Percentiles rank a stretch among this genome's conserved stretches.
These are phyloP conservation scores for Fusarium chuoi DNA, from an alignment of 2,329 filamentous ascomycete species.

Conservation along the genomic window DNA sequence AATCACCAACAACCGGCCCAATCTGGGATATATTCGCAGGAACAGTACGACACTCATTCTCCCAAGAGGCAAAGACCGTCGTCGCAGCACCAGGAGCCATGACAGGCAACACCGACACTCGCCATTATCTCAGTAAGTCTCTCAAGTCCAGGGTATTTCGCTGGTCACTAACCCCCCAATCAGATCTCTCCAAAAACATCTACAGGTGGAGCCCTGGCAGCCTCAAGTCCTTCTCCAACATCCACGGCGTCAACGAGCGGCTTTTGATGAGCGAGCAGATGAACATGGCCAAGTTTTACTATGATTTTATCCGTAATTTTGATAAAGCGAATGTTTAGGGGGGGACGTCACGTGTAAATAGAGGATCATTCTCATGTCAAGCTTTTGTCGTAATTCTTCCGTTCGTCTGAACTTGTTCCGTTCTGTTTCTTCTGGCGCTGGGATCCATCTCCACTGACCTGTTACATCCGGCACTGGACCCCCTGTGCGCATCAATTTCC, in stretches of 20 bases:
- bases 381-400: slow-evolving; percentile 1
- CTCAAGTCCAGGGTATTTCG: not conserved
- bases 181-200: slow-evolving; percentile 8
- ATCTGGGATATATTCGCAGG: slow-evolving; percentile 17
- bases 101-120: slow-evolving; percentile 24
- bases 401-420: slow-evolving; percentile 21
- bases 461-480: slow-evolving; percentile 32
- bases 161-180: not conserved
- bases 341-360: not conserved
- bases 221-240: slow-evolving; percentile 2
- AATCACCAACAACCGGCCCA: not conserved
- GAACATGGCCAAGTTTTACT: slow-evolving; percentile 15
- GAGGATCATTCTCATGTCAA: not conserved
- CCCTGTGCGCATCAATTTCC: slow-evolving; percentile 35
- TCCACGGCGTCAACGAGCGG: slow-evolving; percentile 14
- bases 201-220: slow-evolving; percentile 4
- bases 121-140: slow-evolving; percentile 19
- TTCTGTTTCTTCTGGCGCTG: not conserved
- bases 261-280: slow-evolving; percentile 19
- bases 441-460: slow-evolving; percentile 37
- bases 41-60: slow-evolving; percentile 6
- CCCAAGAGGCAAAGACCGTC: not conserved
- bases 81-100: slow-evolving; percentile 14
- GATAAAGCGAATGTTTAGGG: not conserved
- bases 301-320: slow-evolving; percentile 16